Evolutionary conservation across 768 basidiomycete genomes (phyloP), one percentile per base, ranked within the genome.

Genomic region (Daedalea quercina): DNA sequence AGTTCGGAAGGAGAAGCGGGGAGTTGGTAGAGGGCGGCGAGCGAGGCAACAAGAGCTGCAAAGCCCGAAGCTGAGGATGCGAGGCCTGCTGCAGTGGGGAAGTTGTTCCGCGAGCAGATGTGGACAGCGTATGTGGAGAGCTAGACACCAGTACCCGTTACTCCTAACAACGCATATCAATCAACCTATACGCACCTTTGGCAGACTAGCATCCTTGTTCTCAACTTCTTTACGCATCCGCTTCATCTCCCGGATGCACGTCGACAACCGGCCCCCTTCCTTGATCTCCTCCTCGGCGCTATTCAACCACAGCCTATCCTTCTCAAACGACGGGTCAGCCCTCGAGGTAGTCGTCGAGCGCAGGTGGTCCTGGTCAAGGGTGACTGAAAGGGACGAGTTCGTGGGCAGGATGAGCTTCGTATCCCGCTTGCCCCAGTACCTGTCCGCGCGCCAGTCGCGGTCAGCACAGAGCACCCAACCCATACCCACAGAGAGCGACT

Each of bases 391-490:
- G 9, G 95, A 98, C 0, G 93, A 92, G 72, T 99, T 99, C 57
- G 94, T 97, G 42, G 96, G 96, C 53, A 99, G 76, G 67, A 97
- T 97, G 57, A 98, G 82, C 61, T 85, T 80, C 3, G 92, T 94
- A 70, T 97, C 89, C 56, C 96, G 89, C 71, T 99, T 99, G 58
- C 96, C 96, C 96, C 96, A 99, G 77, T 98, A 98, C 68, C 90
- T 94, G 65, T 9, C 28, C 28, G 28, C 17, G 42, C 12, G n/a
- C n/a, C n/a, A n/a, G n/a, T n/a, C n/a, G n/a, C 22, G 35, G 50
- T 60, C 54, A 54, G 51, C 47, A 48, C 12, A 33, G 54, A 57
- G 34, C 54, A 59, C 28, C 4, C 37, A 19, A n/a, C 37, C 37
- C 37, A 3, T 17, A 15, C 17, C 37, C 19, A 44, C 19, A 42